Base-by-base conservation (phyloP, 805 yeast genomes). In the Yamadazyma phyllophila region DNA sequence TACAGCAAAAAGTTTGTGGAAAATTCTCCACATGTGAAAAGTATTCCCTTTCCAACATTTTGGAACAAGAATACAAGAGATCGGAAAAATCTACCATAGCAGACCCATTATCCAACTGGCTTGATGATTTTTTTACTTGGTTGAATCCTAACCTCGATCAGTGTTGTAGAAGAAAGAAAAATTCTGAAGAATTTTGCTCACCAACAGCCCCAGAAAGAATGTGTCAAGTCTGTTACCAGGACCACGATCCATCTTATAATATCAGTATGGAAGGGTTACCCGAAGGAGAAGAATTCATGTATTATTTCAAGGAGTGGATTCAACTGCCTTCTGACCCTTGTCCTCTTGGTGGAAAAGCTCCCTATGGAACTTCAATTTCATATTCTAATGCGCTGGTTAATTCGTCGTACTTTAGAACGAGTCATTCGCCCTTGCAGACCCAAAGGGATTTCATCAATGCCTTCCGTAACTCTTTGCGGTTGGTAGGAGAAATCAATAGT, bases 331-430 rank as follows among this genome's bases (percentile, higher is more conserved):
- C 96, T 46, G 94, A 87, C 56, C 88, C 92, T 2, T 92, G 99
- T 63, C 97, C 98, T 1, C 68, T 92, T 24, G 98, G 96, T 3
- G 99, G 99, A 2, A 86, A 87, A 58, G 97, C 97, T 0, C 96
- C 97, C 0, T 92, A 92, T 60, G 74, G 86, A 1, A 65, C 72
- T 4, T 72, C 90, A 0, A 67, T 88, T 9, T 66, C 74, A 1
- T 66, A 73, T 24, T 71, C 73, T 46, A 65, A 67, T 1, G 53
- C 63, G 0, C 62, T 62, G 1, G 74, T 89, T 4, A 52, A 58
- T 8, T 70, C 92, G 1, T 80, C 89, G 1, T 74, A 76, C n/a
- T 89, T 92, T 67, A 71, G 98, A 53, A 80, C 92, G 1, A 76
- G 87, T 6, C 98, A 94, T 61, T 61, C 60, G 1, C 92, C 97